Evolutionary conservation across 805 yeast species (phyloP).

Genomic region (Zygosaccharomyces kombuchaensis): DNA sequence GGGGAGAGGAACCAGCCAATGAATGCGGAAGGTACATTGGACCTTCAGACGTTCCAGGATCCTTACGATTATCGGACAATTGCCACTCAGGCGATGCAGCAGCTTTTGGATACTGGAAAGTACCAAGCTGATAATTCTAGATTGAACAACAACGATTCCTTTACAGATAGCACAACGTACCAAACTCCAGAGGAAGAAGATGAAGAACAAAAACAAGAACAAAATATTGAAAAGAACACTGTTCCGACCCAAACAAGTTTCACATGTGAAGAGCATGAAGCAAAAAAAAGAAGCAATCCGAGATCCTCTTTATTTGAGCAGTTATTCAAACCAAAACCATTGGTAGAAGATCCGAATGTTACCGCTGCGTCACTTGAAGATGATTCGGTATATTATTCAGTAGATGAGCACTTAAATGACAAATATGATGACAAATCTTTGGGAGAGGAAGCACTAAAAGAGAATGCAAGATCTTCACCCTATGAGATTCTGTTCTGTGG

Average conservation of each 20-base stretch:
- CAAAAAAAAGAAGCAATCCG: too few relatives aligned
- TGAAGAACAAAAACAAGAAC: neutral
- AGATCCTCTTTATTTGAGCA: neutral
- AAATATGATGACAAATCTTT: neutral
- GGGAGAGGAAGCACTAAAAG: neutral
- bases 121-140: neutral
- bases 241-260: neutral
- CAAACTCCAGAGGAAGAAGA: neutral
- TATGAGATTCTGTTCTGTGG: conserved; percentile 21
- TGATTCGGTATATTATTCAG: conserved; percentile 19
- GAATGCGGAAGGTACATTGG: neutral
- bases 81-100: conserved; percentile 13
- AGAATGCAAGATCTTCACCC: neutral
- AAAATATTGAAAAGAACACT: neutral
- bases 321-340: conserved; percentile 2
- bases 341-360: neutral
- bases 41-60: conserved; percentile 7
- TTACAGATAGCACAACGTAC: neutral
- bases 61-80: conserved; percentile 12
- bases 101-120: neutral
- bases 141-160: neutral
- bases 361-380: conserved; percentile 1
- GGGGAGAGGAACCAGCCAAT: neutral
- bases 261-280: neutral
- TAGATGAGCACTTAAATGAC: conserved; percentile 7